Conservation (phyloP, 495 filamentous ascomycete species). For the Trichoderma reesei region DNA sequence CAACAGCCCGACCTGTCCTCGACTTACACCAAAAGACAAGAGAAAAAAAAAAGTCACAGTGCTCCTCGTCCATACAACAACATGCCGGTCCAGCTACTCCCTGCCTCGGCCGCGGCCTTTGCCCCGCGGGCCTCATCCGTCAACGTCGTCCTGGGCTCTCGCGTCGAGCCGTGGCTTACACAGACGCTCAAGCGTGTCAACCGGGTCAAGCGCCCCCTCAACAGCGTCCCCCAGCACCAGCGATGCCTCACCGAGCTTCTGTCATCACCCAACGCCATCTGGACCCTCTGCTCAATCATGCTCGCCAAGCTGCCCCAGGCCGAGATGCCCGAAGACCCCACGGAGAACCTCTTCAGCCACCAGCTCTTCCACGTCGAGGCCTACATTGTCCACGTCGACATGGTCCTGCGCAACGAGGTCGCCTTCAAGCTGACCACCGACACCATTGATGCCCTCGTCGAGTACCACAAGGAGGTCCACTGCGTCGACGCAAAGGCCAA, state of each 20-base stretch:
- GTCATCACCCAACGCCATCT: slow-evolving; percentile 84
- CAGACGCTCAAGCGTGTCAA: slow-evolving; percentile 95
- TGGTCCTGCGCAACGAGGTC: slow-evolving; percentile 95
- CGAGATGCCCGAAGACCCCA: slow-evolving; percentile 73
- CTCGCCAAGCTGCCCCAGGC: slow-evolving; percentile 83
- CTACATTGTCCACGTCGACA: slow-evolving; percentile 98
- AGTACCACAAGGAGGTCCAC: slow-evolving; percentile 96
- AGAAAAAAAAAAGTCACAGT: too few relatives aligned
- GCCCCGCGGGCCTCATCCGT: slow-evolving; percentile 84
- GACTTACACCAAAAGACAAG: neutral
- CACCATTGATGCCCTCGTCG: slow-evolving; percentile 87
- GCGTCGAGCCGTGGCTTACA: slow-evolving; percentile 96
- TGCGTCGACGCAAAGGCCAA: slow-evolving; percentile 80
- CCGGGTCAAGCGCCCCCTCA: slow-evolving; percentile 92
- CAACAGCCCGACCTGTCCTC: neutral
- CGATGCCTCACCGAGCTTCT: slow-evolving; percentile 95
- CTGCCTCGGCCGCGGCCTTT: slow-evolving; percentile 92
- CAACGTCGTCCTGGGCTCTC: slow-evolving; percentile 86
- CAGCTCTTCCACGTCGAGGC: slow-evolving; percentile 93
- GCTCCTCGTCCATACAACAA: slow-evolving; percentile 20
- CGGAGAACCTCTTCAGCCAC: slow-evolving; percentile 90
- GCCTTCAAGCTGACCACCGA: slow-evolving; percentile 98
- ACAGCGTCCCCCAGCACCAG: slow-evolving; percentile 93
- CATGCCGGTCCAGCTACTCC: slow-evolving; percentile 89
- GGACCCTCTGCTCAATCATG: slow-evolving; percentile 91